These are phyloP conservation scores for Isoetes engelmannii DNA, from an alignment of 83 land plant species.

Conservation along the genomic window DNA sequence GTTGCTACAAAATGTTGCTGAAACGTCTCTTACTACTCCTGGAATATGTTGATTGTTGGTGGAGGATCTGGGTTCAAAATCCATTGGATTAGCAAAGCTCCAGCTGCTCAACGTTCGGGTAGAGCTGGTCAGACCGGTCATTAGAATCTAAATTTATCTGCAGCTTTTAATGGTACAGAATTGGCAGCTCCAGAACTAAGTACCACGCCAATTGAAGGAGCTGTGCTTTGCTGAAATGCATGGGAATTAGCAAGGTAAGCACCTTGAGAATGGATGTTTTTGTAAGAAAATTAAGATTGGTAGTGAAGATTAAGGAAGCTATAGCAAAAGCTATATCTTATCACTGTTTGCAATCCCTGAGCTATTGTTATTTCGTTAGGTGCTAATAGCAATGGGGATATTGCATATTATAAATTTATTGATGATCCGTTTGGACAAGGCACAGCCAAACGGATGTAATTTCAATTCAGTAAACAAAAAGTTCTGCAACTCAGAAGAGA, in stretches of 20 bases:
- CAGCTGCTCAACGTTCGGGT: slow-evolving; percentile 95
- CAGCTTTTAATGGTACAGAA: slow-evolving; percentile 57
- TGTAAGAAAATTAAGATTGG: no score
- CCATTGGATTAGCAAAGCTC: slow-evolving; percentile 97
- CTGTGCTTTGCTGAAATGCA: slow-evolving; percentile 76
- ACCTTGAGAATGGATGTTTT: no score
- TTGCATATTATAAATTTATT: no score
- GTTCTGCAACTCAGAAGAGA: slow-evolving; percentile 65
- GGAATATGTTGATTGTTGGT: slow-evolving; percentile 84
- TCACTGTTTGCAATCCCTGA: no score
- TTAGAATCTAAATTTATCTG: slow-evolving; percentile 89
- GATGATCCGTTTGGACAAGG: not conserved
- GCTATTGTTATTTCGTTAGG: no score
- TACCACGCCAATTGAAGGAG: slow-evolving; percentile 77
- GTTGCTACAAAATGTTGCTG: slow-evolving; percentile 97
- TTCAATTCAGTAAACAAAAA: slow-evolving; percentile 3
- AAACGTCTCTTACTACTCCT: slow-evolving; percentile 92
- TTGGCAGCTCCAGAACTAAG: slow-evolving; percentile 69
- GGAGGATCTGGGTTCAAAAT: slow-evolving; percentile 78
- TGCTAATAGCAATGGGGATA: no score
- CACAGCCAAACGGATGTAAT: no score
- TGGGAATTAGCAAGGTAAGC: slow-evolving; percentile 77
- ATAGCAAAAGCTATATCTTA: no score
- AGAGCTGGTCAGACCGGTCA: slow-evolving; percentile 96
- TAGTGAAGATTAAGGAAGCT: no score